A percentile compares a stretch with the other conserved stretches of the same genome.
Conservation (phyloP, 345 rosid genomes). For the Bretschneidera sinensis region DNA sequence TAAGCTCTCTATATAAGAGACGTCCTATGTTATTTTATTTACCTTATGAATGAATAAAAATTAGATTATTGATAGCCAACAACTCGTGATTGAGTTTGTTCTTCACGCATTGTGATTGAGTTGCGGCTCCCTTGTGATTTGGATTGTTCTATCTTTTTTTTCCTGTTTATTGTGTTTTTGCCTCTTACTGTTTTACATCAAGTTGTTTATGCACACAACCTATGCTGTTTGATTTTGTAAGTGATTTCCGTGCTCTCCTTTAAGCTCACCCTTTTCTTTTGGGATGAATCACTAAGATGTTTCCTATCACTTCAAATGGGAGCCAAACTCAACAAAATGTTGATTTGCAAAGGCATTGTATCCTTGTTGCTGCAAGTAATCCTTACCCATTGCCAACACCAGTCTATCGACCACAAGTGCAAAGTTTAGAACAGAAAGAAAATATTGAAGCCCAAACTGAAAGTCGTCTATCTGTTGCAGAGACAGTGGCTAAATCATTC, state of each 20-base stretch:
- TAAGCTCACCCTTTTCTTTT: conserved; percentile 21
- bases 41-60: too few species aligned
- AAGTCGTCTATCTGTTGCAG: conserved; percentile 83
- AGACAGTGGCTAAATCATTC: conserved; percentile 75
- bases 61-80: too few species aligned
- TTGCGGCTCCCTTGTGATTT: too few species aligned
- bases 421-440: conserved; percentile 56
- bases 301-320: conserved; percentile 46
- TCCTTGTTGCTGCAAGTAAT: conserved; percentile 88
- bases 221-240: conserved; percentile 9
- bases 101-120: too few species aligned
- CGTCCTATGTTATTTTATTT: too few species aligned
- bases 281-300: conserved; percentile 54
- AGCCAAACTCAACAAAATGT: conserved; percentile 59
- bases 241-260: conserved; percentile 6
- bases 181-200: too few species aligned
- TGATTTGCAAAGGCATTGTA: conserved; percentile 80
- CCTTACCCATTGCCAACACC: conserved; percentile 92
- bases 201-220: too few species aligned
- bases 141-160: too few species aligned
- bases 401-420: conserved; percentile 72
- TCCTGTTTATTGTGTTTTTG: too few species aligned
- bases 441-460: conserved; percentile 53
- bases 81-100: too few species aligned
- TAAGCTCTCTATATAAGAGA: too few species aligned